phyloP scores from a whole-genome alignment of 83 land plant genomes.

The Diphasiastrum complanatum region DNA sequence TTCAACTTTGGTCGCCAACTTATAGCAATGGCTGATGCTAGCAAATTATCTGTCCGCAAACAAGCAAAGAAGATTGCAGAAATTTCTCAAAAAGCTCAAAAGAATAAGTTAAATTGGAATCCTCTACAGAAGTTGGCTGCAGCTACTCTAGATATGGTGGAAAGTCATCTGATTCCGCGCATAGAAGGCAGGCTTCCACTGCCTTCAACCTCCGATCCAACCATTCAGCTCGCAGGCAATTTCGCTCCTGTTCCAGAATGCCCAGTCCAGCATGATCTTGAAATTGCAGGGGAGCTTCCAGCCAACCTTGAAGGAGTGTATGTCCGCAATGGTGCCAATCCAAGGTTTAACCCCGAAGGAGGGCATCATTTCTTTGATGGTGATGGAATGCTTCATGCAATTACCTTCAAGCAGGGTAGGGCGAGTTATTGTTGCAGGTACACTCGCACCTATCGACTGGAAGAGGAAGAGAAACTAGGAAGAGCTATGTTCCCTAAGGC shows the following conservation, averaged over 20 bases:
- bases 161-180: slow-evolving; percentile 11
- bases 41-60: too few species aligned
- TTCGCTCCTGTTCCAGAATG: slow-evolving; percentile 52
- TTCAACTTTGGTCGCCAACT: too few species aligned
- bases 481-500: slow-evolving; percentile 68
- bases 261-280: slow-evolving; percentile 40
- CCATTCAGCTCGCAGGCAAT: slow-evolving; percentile 56
- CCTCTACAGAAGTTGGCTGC: slow-evolving; percentile 28
- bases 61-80: too few species aligned
- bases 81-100: too few species aligned
- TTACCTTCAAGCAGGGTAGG: slow-evolving; percentile 25
- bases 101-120: too few species aligned
- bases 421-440: slow-evolving; percentile 62
- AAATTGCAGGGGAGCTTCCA: slow-evolving; percentile 38
- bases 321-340: slow-evolving; percentile 64
- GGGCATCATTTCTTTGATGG: slow-evolving; percentile 82
- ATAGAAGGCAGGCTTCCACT: slow-evolving; percentile 22
- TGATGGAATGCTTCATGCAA: slow-evolving; percentile 91
- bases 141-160: slow-evolving; percentile 30
- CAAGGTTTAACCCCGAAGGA: slow-evolving; percentile 38
- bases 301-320: slow-evolving; percentile 44
- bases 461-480: slow-evolving; percentile 48
- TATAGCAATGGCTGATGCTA: too few species aligned
- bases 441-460: slow-evolving; percentile 57
- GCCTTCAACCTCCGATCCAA: slow-evolving; percentile 52